Evolutionary conservation across 2,329 filamentous ascomycete species (phyloP), one percentile per base, ranked within the genome.

Genomic region (Monilinia vaccinii-corymbosi): DNA sequence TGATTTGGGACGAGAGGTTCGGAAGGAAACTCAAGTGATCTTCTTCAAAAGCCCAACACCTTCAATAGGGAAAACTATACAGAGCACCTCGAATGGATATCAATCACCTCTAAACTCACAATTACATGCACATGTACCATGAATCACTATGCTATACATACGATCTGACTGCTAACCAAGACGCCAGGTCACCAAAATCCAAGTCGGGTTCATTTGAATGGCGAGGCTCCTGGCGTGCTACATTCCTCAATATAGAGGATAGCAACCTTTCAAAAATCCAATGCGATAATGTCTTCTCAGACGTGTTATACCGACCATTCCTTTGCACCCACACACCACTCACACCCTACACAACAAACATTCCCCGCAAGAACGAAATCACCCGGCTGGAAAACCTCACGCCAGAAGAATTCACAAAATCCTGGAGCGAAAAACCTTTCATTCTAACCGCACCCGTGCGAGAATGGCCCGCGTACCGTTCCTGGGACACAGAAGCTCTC

Each of bases 221-320:
- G 93, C 83, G 79, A 68, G 89, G 90, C 48, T 88, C 88, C 57
- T 97, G 93, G 93, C 85, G 89, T 66, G 84, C 86, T 34, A 95
- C 91, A 0, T 83, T 87, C 67, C 79, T 96, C 44, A 79, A 79
- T 40, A 76, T 89, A 16, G 76, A 79, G 0, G 72, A 78, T 1
- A 63, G 69, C 23, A 75, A 79, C 60, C 77, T 81, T 51, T 79
- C 83, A 42, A 77, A 74, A 14, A 76, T 96, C 40, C 81, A 88
- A 66, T 96, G 92, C 74, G 80, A 80, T 56, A 83, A 85, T 68
- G 84, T 97, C 56, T 97, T 89, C 73, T 97, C 93, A 16, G 93
- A 99, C 73, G 85, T 89, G 9, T 79, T 97, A 28, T 90, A 97
- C 73, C 84, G 92, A 11, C 93, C 93, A 0, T 97, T 95, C 72